These are phyloP conservation scores for Colletotrichum sp. DNA, from an alignment of 2,329 filamentous ascomycete genomes.

Conservation along the genomic window DNA sequence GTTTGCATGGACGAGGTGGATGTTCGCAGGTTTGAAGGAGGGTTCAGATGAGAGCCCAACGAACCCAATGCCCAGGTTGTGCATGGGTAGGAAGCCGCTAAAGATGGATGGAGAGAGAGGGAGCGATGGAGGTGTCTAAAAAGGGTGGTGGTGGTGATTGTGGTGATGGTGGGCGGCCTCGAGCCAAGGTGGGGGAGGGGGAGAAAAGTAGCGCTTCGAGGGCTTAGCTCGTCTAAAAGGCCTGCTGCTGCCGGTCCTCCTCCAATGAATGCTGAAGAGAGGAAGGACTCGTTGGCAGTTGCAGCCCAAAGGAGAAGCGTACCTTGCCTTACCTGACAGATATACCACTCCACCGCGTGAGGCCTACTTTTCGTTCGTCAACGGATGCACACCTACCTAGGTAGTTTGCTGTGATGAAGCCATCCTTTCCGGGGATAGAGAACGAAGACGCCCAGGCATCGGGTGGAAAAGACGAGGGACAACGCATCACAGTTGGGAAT, in stretches of 20 bases:
- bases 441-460: neutral
- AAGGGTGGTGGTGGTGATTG: neutral
- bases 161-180: conserved; percentile 10
- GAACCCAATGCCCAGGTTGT: conserved; percentile 11
- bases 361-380: neutral
- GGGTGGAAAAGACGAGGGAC: neutral
- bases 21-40: conserved; percentile 1
- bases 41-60: conserved; percentile 9
- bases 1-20: conserved; percentile 6
- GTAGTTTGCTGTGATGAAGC: neutral
- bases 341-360: neutral
- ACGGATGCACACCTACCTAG: neutral
- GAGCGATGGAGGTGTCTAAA: neutral
- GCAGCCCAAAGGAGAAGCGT: neutral
- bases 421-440: neutral
- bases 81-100: conserved; percentile 1
- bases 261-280: neutral
- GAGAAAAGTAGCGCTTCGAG: neutral
- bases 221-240: neutral
- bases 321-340: neutral
- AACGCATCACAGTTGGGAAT: conserved; percentile 2
- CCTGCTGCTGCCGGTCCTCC: neutral
- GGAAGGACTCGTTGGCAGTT: neutral
- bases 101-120: neutral
- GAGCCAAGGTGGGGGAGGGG: neutral